Percentiles rank a stretch among this genome's conserved stretches.
Evolutionary conservation across 208 protist genomes (phyloP).

Genomic region (Tetramitus jugosus): DNA sequence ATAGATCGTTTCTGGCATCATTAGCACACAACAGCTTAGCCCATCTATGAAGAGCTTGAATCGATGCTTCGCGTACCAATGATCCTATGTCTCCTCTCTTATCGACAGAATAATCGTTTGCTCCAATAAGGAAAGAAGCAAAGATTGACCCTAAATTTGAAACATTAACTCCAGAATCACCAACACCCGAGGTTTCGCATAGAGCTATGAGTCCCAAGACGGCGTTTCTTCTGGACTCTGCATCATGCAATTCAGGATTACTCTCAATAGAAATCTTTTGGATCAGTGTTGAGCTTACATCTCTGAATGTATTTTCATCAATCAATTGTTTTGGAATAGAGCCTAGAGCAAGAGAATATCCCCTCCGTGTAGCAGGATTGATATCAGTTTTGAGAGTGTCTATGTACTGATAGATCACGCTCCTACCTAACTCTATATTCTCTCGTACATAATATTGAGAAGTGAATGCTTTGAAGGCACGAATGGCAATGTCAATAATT

Average conservation of each 20-base stretch:
- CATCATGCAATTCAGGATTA: constrained; percentile 52
- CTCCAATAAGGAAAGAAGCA: constrained; percentile 49
- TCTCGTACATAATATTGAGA: constrained; percentile 24
- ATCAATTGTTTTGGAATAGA: constrained; percentile 40
- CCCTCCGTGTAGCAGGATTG: constrained; percentile 43
- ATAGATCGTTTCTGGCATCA: background rate
- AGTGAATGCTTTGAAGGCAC: constrained; percentile 27
- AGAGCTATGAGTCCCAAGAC: constrained; percentile 47
- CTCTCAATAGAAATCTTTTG: constrained; percentile 44
- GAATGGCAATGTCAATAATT: constrained; percentile 29
- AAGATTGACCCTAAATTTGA: constrained; percentile 39
- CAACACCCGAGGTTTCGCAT: constrained; percentile 31
- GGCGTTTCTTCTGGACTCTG: constrained; percentile 76
- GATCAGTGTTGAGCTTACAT: constrained; percentile 22
- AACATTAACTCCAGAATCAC: constrained; percentile 24
- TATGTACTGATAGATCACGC: background rate
- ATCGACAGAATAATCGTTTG: constrained; percentile 83
- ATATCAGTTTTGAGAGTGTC: background rate
- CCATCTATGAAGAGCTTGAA: constrained; percentile 48
- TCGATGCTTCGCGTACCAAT: constrained; percentile 81
- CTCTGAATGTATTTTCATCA: background rate
- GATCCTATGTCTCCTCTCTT: constrained; percentile 93
- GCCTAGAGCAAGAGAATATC: constrained; percentile 66
- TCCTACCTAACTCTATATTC: background rate
- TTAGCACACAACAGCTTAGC: no score